These are phyloP conservation scores for Tylopilus plumbeoviolaceoides DNA, from an alignment of 768 basidiomycete genomes.

Conservation along the genomic window DNA sequence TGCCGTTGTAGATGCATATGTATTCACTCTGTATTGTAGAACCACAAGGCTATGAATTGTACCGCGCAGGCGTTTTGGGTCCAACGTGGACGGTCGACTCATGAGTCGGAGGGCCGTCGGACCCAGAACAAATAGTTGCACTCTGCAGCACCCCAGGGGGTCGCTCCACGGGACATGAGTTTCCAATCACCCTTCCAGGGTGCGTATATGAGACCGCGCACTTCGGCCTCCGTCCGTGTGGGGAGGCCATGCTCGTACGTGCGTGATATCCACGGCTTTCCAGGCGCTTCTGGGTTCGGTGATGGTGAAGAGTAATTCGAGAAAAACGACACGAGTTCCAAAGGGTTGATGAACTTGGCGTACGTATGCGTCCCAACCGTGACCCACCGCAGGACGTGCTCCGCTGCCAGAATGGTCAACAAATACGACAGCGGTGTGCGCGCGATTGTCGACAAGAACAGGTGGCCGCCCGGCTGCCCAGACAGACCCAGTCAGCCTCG, in stretches of 20 bases:
- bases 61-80: background rate
- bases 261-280: slow-evolving; percentile 57
- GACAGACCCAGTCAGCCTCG: background rate
- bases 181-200: slow-evolving; percentile 69
- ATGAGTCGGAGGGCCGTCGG: slow-evolving; percentile 49
- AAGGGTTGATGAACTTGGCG: slow-evolving; percentile 84
- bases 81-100: background rate
- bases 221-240: slow-evolving; percentile 65
- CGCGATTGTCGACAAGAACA: slow-evolving; percentile 93
- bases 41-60: background rate
- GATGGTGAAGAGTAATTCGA: slow-evolving; percentile 43
- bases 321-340: slow-evolving; percentile 84
- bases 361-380: slow-evolving; percentile 87
- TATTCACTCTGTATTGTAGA: slow-evolving; percentile 18
- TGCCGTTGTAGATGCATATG: slow-evolving; percentile 7
- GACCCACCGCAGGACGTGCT: slow-evolving; percentile 77
- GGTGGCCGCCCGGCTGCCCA: slow-evolving; percentile 85
- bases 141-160: slow-evolving; percentile 42
- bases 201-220: slow-evolving; percentile 74
- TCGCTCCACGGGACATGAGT: slow-evolving; percentile 56
- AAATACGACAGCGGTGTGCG: slow-evolving; percentile 74
- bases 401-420: slow-evolving; percentile 73
- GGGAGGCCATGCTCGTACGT: slow-evolving; percentile 45
- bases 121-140: slow-evolving; percentile 90
- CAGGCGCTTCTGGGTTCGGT: slow-evolving; percentile 1